phyloP scores from a whole-genome alignment of 1,139 yeast genomes.

The Blastobotrys ciferrii region DNA sequence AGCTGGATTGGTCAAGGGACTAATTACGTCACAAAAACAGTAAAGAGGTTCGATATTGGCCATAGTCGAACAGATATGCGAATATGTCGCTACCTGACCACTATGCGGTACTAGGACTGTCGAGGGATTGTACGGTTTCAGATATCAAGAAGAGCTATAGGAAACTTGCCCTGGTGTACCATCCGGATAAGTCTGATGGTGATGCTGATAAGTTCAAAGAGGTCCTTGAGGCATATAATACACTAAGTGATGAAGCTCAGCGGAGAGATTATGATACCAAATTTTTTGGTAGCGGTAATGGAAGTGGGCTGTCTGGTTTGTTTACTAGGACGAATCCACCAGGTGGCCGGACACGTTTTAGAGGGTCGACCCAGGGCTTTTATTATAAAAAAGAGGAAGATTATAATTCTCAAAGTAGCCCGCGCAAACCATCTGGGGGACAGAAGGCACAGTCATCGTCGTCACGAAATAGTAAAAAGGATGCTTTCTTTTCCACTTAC shows the following conservation, averaged over 20 bases:
- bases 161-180: constrained; percentile 61
- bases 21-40: no score
- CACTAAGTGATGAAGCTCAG: constrained; percentile 66
- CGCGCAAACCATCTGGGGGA: neutral
- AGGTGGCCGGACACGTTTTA: neutral
- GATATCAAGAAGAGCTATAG: constrained; percentile 71
- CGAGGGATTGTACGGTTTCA: constrained; percentile 47
- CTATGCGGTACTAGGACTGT: constrained; percentile 46
- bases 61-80: neutral
- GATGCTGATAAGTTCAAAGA: constrained; percentile 75
- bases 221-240: constrained; percentile 82
- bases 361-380: neutral
- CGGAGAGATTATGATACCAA: constrained; percentile 63
- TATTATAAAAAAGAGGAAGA: neutral
- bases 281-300: neutral
- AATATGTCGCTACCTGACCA: constrained; percentile 6
- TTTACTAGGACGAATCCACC: neutral
- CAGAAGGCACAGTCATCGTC: neutral
- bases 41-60: neutral
- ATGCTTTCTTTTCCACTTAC: constrained; percentile 3
- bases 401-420: neutral
- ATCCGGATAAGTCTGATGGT: constrained; percentile 69
- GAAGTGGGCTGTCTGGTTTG: neutral
- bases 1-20: no score
- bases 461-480: constrained; percentile 3